These are phyloP conservation scores for Nigrograna mackinnonii DNA, from an alignment of 2,329 filamentous ascomycete species.

Conservation along the genomic window DNA sequence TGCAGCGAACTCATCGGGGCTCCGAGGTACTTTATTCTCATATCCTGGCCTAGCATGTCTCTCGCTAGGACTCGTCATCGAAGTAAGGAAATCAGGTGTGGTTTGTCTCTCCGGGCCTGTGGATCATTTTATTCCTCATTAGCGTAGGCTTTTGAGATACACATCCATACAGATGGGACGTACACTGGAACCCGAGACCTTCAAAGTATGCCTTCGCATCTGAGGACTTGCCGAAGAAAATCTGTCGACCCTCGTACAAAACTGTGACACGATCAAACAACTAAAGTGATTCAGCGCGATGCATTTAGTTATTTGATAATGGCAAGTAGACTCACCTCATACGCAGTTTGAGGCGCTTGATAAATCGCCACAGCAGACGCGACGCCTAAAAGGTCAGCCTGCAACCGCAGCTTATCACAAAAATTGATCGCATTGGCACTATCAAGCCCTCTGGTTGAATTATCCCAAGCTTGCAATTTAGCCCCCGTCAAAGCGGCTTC, in stretches of 20 bases:
- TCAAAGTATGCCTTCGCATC: conserved; percentile 69
- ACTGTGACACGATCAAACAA: conserved; percentile 77
- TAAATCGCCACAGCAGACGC: conserved; percentile 63
- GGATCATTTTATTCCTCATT: too few relatives aligned
- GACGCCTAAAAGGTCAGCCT: conserved; percentile 53
- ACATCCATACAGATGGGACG: too few relatives aligned
- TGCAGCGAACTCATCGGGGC: too few relatives aligned
- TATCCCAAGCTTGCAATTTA: conserved; percentile 60
- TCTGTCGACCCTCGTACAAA: conserved; percentile 74
- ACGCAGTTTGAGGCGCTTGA: conserved; percentile 53
- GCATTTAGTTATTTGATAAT: too few relatives aligned
- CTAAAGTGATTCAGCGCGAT: too few relatives aligned
- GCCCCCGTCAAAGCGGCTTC: conserved; percentile 64
- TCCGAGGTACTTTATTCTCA: conserved; percentile 46
- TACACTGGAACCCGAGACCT: conserved; percentile 69
- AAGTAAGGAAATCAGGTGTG: too few relatives aligned
- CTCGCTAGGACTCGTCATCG: conserved; percentile 60
- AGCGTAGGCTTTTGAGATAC: too few relatives aligned
- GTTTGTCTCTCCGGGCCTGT: too few relatives aligned
- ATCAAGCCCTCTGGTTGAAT: conserved; percentile 50
- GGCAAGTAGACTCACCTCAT: too few relatives aligned
- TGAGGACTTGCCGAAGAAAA: conserved; percentile 69
- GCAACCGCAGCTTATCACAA: conserved; percentile 54
- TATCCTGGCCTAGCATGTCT: conserved; percentile 45
- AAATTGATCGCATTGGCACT: conserved; percentile 57